phyloP scores from a whole-genome alignment of 805 yeast species.

The Starmerella scarabaei region DNA sequence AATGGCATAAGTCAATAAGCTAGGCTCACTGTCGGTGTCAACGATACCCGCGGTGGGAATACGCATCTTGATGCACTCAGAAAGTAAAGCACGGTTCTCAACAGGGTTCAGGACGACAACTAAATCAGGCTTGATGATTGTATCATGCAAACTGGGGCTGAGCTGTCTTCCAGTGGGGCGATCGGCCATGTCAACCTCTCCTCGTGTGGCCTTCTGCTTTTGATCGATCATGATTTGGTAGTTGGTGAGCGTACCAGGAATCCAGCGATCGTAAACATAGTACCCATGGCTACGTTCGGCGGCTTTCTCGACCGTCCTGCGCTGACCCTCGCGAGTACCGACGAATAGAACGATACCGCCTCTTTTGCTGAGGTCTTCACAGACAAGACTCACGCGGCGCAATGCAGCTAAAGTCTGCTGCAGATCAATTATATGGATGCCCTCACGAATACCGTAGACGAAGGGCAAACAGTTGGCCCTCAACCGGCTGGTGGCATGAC shows the following conservation, averaged over 20 bases:
- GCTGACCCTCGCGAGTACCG: constrained; percentile 72
- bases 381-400: constrained; percentile 73
- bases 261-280: constrained; percentile 77
- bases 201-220: constrained; percentile 38
- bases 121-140: constrained; percentile 73
- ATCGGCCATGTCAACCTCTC: constrained; percentile 67
- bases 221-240: constrained; percentile 47
- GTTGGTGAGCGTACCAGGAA: constrained; percentile 89
- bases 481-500: constrained; percentile 62
- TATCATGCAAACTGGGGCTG: constrained; percentile 33
- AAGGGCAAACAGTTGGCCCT: constrained; percentile 75
- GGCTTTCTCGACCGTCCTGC: constrained; percentile 60
- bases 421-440: constrained; percentile 81
- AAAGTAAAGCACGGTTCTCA: constrained; percentile 66
- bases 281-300: constrained; percentile 67
- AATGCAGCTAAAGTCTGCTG: constrained; percentile 67
- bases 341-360: constrained; percentile 80
- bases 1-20: constrained; percentile 80
- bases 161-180: constrained; percentile 48
- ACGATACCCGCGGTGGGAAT: constrained; percentile 89
- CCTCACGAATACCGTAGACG: constrained; percentile 77
- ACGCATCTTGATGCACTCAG: constrained; percentile 68
- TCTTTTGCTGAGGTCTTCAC: constrained; percentile 62
- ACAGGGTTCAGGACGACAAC: constrained; percentile 77
- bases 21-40: constrained; percentile 89